phyloP scores from a whole-genome alignment of 225 moss, liverwort and hornwort genomes.

The Sphagnum contortum region DNA sequence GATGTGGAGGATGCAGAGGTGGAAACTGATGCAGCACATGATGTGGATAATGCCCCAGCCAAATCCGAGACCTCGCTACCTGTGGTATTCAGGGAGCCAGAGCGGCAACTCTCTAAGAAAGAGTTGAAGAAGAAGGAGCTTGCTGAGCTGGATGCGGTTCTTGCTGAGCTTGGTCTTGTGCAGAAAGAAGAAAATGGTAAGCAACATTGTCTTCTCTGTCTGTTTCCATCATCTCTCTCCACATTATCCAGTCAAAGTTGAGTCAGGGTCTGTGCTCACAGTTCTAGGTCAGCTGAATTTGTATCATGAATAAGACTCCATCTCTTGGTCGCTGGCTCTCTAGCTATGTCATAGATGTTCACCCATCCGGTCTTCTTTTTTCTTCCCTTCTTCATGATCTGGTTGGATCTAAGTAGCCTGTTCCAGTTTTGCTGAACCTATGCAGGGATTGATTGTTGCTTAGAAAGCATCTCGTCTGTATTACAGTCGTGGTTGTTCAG shows the following conservation, averaged over 20 bases:
- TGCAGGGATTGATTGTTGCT: too few species aligned
- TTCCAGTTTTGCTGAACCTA: too few species aligned
- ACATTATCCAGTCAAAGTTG: not conserved
- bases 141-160: slow-evolving; percentile 54
- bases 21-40: slow-evolving; percentile 25
- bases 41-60: slow-evolving; percentile 17
- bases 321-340: not conserved
- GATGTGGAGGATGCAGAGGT: slow-evolving; percentile 48
- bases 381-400: too few species aligned
- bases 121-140: slow-evolving; percentile 59
- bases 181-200: slow-evolving; percentile 40
- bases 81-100: slow-evolving; percentile 44
- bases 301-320: not conserved
- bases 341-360: slow-evolving; percentile 24
- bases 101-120: slow-evolving; percentile 62
- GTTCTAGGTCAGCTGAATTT: not conserved
- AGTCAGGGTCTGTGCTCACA: not conserved
- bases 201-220: slow-evolving; percentile 20
- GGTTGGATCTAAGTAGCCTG: too few species aligned
- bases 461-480: too few species aligned
- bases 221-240: not conserved
- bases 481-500: too few species aligned
- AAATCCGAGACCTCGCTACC: slow-evolving; percentile 22
- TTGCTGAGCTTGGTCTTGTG: slow-evolving; percentile 28
- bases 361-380: slow-evolving; percentile 4